These are phyloP conservation scores for Exophiala dermatitidis DNA, from an alignment of 2,329 filamentous ascomycete species.

Conservation along the genomic window DNA sequence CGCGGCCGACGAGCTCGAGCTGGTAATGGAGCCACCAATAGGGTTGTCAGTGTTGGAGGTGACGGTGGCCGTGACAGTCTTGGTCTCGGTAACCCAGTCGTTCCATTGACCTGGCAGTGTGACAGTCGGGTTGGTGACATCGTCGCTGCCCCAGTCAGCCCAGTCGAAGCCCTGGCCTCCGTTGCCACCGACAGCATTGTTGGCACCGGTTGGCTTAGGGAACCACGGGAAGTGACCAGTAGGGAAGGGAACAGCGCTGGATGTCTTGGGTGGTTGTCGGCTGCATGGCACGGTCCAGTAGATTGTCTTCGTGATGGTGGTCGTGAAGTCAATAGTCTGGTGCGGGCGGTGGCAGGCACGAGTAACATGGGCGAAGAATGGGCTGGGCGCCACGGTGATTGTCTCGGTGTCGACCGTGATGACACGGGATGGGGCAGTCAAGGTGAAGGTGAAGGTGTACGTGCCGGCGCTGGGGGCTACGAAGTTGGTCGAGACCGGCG, in stretches of 20 bases:
- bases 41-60: neutral
- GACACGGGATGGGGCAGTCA: conserved; percentile 10
- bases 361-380: conserved; percentile 17
- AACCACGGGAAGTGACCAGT: conserved; percentile 11
- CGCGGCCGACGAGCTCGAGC: neutral
- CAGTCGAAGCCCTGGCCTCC: conserved; percentile 7
- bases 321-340: conserved; percentile 21
- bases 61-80: conserved; percentile 2
- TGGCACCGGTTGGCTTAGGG: neutral
- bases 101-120: conserved; percentile 7
- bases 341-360: conserved; percentile 10
- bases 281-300: conserved; percentile 14
- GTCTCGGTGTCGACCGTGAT: conserved; percentile 6
- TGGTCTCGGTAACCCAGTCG: conserved; percentile 10
- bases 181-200: neutral
- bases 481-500: conserved; percentile 10
- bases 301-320: conserved; percentile 21
- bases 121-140: conserved; percentile 3
- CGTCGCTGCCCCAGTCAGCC: conserved; percentile 15
- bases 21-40: neutral
- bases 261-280: conserved; percentile 10
- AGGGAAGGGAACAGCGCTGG: conserved; percentile 11
- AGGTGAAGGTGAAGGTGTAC: conserved; percentile 22
- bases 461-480: conserved; percentile 15
- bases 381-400: conserved; percentile 21